Conservation (phyloP, 768 basidiomycete species). For the Mycena floridula region DNA sequence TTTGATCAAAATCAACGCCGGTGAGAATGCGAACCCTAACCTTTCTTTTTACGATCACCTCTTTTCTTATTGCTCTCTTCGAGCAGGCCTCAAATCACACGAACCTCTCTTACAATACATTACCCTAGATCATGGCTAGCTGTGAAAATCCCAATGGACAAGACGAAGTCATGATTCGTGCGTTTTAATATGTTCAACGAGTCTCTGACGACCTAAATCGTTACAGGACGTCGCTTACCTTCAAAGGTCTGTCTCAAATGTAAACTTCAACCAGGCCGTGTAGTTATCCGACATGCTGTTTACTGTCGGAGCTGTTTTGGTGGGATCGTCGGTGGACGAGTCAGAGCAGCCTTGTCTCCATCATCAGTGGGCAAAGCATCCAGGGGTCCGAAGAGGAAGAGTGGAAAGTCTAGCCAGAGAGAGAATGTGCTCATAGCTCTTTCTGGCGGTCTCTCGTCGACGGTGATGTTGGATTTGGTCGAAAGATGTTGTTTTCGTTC, state of each 20-base stretch:
- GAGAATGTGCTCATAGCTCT: constrained; percentile 63
- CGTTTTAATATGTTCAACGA: no score
- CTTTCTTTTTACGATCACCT: no score
- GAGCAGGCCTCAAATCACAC: no score
- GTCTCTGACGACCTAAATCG: no score
- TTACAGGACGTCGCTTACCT: no score
- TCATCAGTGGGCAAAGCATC: neutral
- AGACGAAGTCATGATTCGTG: no score
- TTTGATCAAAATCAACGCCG: no score
- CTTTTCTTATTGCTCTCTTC: no score
- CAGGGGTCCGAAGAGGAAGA: neutral
- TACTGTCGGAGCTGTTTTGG: constrained; percentile 67
- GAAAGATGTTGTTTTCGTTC: constrained; percentile 51
- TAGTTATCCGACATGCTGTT: constrained; percentile 73
- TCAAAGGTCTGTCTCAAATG: constrained; percentile 70
- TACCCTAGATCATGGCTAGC: no score
- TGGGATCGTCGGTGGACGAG: neutral
- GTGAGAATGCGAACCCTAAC: no score
- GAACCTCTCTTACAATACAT: no score
- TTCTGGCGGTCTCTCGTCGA: constrained; percentile 78
- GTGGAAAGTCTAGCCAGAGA: constrained; percentile 26
- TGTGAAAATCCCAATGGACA: no score
- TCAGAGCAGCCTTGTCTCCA: neutral
- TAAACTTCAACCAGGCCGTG: constrained; percentile 55
- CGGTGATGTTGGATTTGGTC: constrained; percentile 65